Evolutionary conservation across 371 early-diverging fungal species (phyloP), one percentile per base, ranked within the genome.

Genomic region (Lichtheimia corymbifera): DNA sequence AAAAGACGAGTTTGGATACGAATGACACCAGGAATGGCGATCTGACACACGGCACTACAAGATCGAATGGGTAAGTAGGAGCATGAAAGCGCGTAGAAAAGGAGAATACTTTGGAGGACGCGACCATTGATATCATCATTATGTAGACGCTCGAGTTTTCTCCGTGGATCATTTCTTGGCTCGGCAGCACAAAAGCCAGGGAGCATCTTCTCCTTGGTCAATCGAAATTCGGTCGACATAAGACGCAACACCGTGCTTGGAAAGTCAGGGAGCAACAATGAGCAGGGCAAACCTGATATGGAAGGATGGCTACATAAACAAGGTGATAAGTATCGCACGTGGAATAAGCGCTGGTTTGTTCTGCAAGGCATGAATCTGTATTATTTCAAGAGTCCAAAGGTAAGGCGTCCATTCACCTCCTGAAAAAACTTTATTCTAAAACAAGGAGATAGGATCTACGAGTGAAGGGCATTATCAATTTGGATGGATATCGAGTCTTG

Each of bases 311-410:
- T 90, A 18, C 83, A 83, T 67, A 88, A 88, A 61, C 85, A 86
- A 63, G 82, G 86, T 1, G 85, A 83, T 49, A 81, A 81, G 30
- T 87, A 87, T 65, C 82, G 79, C 45, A 82, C 80, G 11, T 90
- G 88, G 88, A 88, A 88, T 62, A 78, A 75, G 25, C 76, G 88
- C 4, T 90, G 83, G 84, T 90, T 85, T 69, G 84, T 87, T 51
- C 71, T 90, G 28, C 85, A 87, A 64, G 84, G 85, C 0, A 64
- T 72, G 1, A 79, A 83, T 25, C 68, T 90, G 13, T 85, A 79
- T 59, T 85, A 86, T 57, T 86, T 86, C 57, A 86, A 88, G 57
- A 77, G 76, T 17, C 83, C 83, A 47, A 86, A 74, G 62, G 75
- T 73, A 64, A 52, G 44, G 35, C 27, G 14, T 22, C 2, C 13